Percentiles rank a stretch among this genome's conserved stretches.
phyloP scores from a whole-genome alignment of 805 yeast species.

The Wickerhamiella brachini region DNA sequence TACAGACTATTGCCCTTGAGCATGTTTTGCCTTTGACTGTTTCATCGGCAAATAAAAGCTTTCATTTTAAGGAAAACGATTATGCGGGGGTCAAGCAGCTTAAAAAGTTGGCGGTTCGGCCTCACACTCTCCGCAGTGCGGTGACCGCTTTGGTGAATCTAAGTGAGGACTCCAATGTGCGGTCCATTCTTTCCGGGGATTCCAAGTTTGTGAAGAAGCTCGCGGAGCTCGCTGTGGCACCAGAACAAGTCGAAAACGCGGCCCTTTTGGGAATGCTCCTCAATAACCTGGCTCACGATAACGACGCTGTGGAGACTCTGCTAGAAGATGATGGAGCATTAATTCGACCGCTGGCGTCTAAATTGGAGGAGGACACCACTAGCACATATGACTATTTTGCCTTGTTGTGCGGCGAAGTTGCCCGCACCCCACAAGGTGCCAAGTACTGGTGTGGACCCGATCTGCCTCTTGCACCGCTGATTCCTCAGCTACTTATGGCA shows the following conservation, averaged over 20 bases:
- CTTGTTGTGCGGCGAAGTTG: slow-evolving; percentile 79
- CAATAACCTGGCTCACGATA: slow-evolving; percentile 74
- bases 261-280: slow-evolving; percentile 74
- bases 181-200: slow-evolving; percentile 56
- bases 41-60: slow-evolving; percentile 48
- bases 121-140: slow-evolving; percentile 41
- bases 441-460: slow-evolving; percentile 62
- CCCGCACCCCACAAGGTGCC: slow-evolving; percentile 48
- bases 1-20: slow-evolving; percentile 72
- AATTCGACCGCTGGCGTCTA: slow-evolving; percentile 46
- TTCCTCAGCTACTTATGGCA: slow-evolving; percentile 71
- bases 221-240: background rate
- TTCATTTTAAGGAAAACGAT: slow-evolving; percentile 55
- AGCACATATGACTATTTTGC: slow-evolving; percentile 75
- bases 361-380: slow-evolving; percentile 74
- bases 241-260: slow-evolving; percentile 40
- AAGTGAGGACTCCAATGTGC: slow-evolving; percentile 53
- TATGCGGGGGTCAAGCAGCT: slow-evolving; percentile 60
- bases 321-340: slow-evolving; percentile 35
- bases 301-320: slow-evolving; percentile 42
- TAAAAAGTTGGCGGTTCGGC: slow-evolving; percentile 25
- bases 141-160: slow-evolving; percentile 71
- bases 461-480: slow-evolving; percentile 68
- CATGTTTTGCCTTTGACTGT: slow-evolving; percentile 54
- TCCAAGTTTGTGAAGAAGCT: slow-evolving; percentile 29